Percentiles rank a stretch among this genome's conserved stretches.
phyloP scores from a whole-genome alignment of 2,329 filamentous ascomycete genomes.

The Tolypocladium nubicola region DNA sequence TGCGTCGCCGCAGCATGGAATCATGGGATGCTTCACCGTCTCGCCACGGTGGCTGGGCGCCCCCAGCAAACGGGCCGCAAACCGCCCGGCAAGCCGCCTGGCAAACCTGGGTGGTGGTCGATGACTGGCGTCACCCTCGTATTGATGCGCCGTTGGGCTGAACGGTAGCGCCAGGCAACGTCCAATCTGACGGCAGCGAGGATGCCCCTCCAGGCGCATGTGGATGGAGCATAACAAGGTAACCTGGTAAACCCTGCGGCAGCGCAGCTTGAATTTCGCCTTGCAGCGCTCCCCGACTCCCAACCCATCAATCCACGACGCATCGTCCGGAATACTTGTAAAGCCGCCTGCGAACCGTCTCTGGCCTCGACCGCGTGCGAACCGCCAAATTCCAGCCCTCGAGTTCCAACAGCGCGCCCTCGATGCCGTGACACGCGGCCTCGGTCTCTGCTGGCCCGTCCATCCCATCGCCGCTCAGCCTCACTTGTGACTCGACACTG shows the following conservation, averaged over 20 bases:
- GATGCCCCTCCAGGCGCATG: neutral
- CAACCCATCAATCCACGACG: neutral
- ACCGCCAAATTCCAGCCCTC: neutral
- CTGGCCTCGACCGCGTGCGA: neutral
- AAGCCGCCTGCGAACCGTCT: neutral
- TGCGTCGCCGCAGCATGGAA: neutral
- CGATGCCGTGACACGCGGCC: neutral
- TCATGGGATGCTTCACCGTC: neutral
- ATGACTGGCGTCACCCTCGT: neutral
- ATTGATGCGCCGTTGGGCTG: neutral
- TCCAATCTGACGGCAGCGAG: neutral
- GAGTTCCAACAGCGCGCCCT: neutral
- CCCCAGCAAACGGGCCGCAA: neutral
- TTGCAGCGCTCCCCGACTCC: neutral
- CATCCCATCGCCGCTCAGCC: neutral
- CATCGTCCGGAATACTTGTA: neutral
- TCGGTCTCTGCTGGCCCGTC: neutral
- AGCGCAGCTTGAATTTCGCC: neutral
- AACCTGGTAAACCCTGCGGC: neutral
- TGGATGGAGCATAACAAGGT: neutral
- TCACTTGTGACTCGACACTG: neutral
- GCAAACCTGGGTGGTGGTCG: neutral
- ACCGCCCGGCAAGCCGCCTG: neutral
- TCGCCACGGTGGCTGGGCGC: neutral
- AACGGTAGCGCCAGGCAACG: neutral